Evolutionary conservation across 257 asterid species (phyloP).

Genomic region (Solanum clarkiae): DNA sequence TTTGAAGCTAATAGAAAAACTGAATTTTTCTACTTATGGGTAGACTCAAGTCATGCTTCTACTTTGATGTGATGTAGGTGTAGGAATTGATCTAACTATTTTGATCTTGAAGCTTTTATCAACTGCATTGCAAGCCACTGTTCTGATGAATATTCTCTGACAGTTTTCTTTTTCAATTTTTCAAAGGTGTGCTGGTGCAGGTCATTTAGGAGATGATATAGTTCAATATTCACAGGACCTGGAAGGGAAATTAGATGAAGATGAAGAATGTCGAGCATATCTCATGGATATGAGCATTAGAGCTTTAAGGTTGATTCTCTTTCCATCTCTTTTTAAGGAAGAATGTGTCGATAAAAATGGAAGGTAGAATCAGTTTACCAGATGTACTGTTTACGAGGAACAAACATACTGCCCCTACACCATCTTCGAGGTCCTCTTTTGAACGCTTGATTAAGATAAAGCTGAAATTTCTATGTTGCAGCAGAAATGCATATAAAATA

Average conservation of each 20-base stretch:
- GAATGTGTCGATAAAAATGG: neutral
- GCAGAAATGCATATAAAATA: neutral
- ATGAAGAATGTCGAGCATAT: slow-evolving; percentile 67
- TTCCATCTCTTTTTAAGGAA: neutral
- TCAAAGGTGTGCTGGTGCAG: slow-evolving; percentile 92
- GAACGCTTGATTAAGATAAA: neutral
- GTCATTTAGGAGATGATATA: slow-evolving; percentile 86
- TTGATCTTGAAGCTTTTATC: neutral
- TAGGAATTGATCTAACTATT: neutral
- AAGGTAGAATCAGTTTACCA: neutral
- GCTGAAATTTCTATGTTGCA: neutral
- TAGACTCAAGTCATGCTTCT: neutral
- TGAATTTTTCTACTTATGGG: neutral
- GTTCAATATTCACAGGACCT: slow-evolving; percentile 55
- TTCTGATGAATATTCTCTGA: neutral
- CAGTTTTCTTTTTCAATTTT: neutral
- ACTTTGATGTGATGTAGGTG: neutral
- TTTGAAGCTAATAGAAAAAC: neutral
- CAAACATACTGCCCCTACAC: neutral
- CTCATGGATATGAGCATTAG: slow-evolving; percentile 79
- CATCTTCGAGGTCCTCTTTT: neutral
- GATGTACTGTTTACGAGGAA: neutral
- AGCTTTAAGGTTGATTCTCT: slow-evolving; percentile 59
- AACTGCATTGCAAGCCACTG: neutral
- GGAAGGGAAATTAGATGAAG: slow-evolving; percentile 41